phyloP scores from a whole-genome alignment of 805 yeast genomes.

The Saturnispora sekii region DNA sequence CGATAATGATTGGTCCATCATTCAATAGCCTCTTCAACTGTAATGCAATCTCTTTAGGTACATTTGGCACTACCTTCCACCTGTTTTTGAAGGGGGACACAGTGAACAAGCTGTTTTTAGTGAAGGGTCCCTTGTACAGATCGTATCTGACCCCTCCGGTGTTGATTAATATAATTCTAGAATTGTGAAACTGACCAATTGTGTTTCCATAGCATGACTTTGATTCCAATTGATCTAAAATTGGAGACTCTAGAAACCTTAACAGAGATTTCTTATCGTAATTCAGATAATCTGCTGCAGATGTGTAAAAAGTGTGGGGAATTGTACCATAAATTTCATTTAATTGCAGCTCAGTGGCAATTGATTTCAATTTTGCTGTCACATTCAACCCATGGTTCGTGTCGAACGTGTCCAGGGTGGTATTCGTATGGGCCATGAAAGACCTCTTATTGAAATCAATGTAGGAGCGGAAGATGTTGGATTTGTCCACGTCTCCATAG shows the following conservation, averaged over 20 bases:
- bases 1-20: constrained; percentile 32
- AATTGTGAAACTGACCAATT: constrained; percentile 13
- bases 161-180: constrained; percentile 57
- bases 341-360: constrained; percentile 41
- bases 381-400: constrained; percentile 47
- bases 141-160: constrained; percentile 88
- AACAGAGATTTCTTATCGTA: constrained; percentile 49
- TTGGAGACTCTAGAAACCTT: constrained; percentile 44
- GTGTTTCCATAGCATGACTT: constrained; percentile 22
- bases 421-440: constrained; percentile 51
- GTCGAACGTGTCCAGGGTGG: constrained; percentile 30
- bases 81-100: constrained; percentile 78
- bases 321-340: constrained; percentile 55
- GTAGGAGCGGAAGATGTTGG: constrained; percentile 48
- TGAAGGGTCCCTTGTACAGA: constrained; percentile 73
- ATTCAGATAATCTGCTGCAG: constrained; percentile 46
- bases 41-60: constrained; percentile 51
- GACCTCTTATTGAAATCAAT: constrained; percentile 75
- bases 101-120: constrained; percentile 67
- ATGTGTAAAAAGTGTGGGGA: constrained; percentile 55
- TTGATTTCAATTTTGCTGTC: constrained; percentile 31
- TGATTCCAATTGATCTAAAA: constrained; percentile 32
- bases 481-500: constrained; percentile 2
- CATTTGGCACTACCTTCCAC: constrained; percentile 56
- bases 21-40: constrained; percentile 49